Evolutionary conservation across 1,139 yeast genomes (phyloP), one percentile per base, ranked within the genome.

Genomic region (Saccharomyces hybrid): DNA sequence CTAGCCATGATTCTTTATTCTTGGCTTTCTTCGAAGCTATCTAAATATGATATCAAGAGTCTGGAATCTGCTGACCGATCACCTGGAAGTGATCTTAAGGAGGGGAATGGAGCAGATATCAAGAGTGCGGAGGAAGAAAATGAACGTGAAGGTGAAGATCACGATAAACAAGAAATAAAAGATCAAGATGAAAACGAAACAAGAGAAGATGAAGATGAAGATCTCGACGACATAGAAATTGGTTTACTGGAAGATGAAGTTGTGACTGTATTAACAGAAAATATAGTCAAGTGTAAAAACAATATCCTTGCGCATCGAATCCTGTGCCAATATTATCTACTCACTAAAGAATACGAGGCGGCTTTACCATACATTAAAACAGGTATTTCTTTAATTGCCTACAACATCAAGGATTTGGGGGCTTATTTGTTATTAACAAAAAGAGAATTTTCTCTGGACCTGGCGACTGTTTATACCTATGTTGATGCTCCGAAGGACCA

Each of bases 401-500:
- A 75, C 26, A 62, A 77, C 13, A 77, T 77, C 32, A 70, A 80
- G 51, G 70, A 73, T 13, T 71, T 80, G 2, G 83, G 84, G 0
- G 70, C 77, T 6, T 67, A 72, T 23, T 75, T 87, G 50, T 65
- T 68, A 1, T 73, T 82, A 57, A 76, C 90, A 0, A 80, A 78
- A 59, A 78, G 78, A 54, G 86, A 84, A 54, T 72, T 88, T 27
- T 75, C 86, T 26, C 78, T 90, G 51, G 76, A 81, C 14, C 75
- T 88, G 54, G 98, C 95, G 0, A 80, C 84, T 2, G 79, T 87
- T 0, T 88, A 89, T 64, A 88, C 96, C 0, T 86, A 87, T 65
- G 80, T 84, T 66, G 96, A 91, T 67, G 88, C 97, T 0, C 99
- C 98, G 4, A 89, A 89, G 68, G 87, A 91, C 69, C 89, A 82